These are phyloP conservation scores for Pestalotiopsis fici DNA, from an alignment of 2,329 filamentous ascomycete genomes.

Conservation along the genomic window DNA sequence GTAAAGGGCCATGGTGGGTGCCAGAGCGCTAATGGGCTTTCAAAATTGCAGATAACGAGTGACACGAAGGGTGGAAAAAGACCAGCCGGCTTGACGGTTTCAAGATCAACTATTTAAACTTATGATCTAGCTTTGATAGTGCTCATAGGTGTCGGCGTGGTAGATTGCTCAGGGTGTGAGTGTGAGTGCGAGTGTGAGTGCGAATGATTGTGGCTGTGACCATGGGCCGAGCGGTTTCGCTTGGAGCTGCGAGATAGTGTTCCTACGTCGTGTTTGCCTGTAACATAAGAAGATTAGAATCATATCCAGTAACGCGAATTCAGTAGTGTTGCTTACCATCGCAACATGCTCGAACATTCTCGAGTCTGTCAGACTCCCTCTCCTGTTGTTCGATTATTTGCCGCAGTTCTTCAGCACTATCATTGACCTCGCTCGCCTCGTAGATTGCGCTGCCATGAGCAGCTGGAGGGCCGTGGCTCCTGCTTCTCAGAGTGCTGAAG, in stretches of 20 bases:
- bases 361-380: constrained; percentile 74
- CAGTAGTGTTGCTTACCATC: constrained; percentile 69
- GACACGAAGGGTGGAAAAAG: not conserved
- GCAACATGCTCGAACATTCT: constrained; percentile 96
- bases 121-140: constrained; percentile 34
- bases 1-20: not conserved
- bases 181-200: constrained; percentile 22
- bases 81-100: not conserved
- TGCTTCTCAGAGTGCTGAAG: constrained; percentile 55
- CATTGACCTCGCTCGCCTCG: constrained; percentile 64
- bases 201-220: constrained; percentile 33
- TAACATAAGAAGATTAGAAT: constrained; percentile 17
- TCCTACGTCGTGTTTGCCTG: constrained; percentile 75
- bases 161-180: constrained; percentile 30
- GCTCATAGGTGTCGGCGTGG: constrained; percentile 34
- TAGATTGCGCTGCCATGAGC: constrained; percentile 43
- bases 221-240: constrained; percentile 39
- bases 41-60: not conserved
- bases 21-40: not conserved
- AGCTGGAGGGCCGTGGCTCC: constrained; percentile 43
- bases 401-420: constrained; percentile 82
- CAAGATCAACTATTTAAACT: not conserved
- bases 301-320: not conserved
- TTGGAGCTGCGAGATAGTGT: constrained; percentile 52
- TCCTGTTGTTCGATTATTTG: constrained; percentile 79